Evolutionary conservation across 2,329 filamentous ascomycete species (phyloP).

Genomic region (Bipolaris cookei): DNA sequence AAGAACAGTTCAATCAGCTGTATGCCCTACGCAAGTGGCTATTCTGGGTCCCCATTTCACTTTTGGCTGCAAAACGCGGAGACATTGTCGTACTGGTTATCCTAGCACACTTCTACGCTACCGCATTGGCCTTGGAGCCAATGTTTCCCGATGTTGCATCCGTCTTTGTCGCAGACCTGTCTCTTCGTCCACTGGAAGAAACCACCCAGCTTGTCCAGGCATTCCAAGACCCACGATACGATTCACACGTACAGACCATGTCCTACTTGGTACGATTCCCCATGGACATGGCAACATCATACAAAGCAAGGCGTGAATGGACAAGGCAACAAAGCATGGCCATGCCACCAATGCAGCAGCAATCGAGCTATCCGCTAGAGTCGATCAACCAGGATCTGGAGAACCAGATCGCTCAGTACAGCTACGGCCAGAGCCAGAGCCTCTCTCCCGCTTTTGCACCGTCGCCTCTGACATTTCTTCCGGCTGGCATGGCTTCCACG

Average conservation of each 20-base stretch:
- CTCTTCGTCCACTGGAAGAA: slow-evolving; percentile 81
- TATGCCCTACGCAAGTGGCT: slow-evolving; percentile 90
- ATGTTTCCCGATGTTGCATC: slow-evolving; percentile 91
- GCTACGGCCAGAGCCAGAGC: slow-evolving; percentile 52
- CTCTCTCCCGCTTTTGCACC: slow-evolving; percentile 59
- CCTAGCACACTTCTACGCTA: slow-evolving; percentile 89
- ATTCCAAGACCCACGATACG: slow-evolving; percentile 50
- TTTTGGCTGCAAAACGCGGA: slow-evolving; percentile 76
- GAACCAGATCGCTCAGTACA: slow-evolving; percentile 51
- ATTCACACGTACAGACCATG: slow-evolving; percentile 52
- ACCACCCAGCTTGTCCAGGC: slow-evolving; percentile 76
- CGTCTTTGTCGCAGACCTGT: slow-evolving; percentile 73
- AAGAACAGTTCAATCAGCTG: slow-evolving; percentile 87
- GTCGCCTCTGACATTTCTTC: slow-evolving; percentile 52
- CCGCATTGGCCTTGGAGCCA: slow-evolving; percentile 85
- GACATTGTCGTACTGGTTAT: slow-evolving; percentile 81
- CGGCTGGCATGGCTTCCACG: slow-evolving; percentile 41
- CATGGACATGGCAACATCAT: slow-evolving; percentile 51
- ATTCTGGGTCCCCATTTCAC: slow-evolving; percentile 90
- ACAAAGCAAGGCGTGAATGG: slow-evolving; percentile 52
- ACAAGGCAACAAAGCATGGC: slow-evolving; percentile 45
- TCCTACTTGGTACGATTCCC: slow-evolving; percentile 56
- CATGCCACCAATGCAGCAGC: slow-evolving; percentile 44
- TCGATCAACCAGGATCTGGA: slow-evolving; percentile 50
- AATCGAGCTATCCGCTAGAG: slow-evolving; percentile 47